Conservation (phyloP, 2,329 filamentous ascomycete species). For the Periconia sp. region DNA sequence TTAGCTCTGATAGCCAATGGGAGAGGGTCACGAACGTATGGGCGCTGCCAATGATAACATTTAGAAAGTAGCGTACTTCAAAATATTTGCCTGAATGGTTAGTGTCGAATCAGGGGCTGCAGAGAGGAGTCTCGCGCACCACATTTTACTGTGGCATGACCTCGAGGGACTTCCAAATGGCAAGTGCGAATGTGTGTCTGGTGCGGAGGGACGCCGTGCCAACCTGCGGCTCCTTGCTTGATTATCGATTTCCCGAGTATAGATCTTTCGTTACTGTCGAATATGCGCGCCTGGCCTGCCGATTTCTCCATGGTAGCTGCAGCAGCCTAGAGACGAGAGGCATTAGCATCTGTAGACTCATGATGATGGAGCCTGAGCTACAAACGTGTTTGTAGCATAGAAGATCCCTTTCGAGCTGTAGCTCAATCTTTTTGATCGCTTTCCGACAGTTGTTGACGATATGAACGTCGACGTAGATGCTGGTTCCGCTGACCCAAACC, state of each 20-base stretch:
- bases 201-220: constrained; percentile 51
- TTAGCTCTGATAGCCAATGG: constrained; percentile 14
- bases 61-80: constrained; percentile 59
- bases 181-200: constrained; percentile 52
- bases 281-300: constrained; percentile 54
- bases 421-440: constrained; percentile 52
- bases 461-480: constrained; percentile 57
- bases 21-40: constrained; percentile 39
- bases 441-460: constrained; percentile 55
- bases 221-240: constrained; percentile 48
- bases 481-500: constrained; percentile 60
- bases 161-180: constrained; percentile 53
- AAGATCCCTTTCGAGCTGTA: constrained; percentile 55
- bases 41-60: constrained; percentile 49
- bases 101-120: constrained; percentile 8
- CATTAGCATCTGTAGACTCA: constrained; percentile 19
- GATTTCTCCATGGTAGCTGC: constrained; percentile 53
- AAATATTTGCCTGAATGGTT: constrained; percentile 53
- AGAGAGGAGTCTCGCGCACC: constrained; percentile 32
- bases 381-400: constrained; percentile 54
- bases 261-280: constrained; percentile 54
- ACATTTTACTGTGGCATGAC: constrained; percentile 54
- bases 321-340: constrained; percentile 41
- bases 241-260: constrained; percentile 48
- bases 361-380: constrained; percentile 5